These are phyloP conservation scores for Vitis rupestris DNA, from an alignment of 164 flowering plant genomes.

Conservation along the genomic window DNA sequence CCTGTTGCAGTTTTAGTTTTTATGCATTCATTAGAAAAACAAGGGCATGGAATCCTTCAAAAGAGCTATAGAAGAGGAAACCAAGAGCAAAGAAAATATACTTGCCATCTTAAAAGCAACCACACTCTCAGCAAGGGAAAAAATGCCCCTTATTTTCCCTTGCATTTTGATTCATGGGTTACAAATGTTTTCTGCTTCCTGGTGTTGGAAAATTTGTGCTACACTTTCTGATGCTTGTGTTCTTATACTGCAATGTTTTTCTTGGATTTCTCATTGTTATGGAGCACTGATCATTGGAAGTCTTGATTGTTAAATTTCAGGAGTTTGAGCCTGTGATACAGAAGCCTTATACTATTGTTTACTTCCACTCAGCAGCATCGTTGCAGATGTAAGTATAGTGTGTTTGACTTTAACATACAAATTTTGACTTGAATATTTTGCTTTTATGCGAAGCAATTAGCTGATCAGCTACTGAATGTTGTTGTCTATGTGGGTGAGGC, in stretches of 20 bases:
- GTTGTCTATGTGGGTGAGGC: neutral
- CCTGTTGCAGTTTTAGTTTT: no score
- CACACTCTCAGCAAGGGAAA: no score
- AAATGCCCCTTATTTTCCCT: neutral
- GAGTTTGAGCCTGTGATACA: constrained; percentile 98
- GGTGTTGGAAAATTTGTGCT: neutral
- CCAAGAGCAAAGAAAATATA: no score
- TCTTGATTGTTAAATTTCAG: constrained; percentile 41
- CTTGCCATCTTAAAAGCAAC: no score
- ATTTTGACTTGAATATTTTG: neutral
- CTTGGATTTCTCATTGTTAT: neutral
- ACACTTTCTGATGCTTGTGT: neutral
- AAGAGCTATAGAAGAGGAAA: no score
- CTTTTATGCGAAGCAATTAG: neutral
- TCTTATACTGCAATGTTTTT: neutral
- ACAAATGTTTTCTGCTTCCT: constrained; percentile 1
- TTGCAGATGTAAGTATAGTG: constrained; percentile 72
- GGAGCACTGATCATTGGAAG: neutral
- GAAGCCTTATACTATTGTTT: constrained; percentile 91
- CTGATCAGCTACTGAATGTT: neutral
- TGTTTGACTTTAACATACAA: neutral
- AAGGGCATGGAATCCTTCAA: no score
- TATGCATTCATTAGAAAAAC: no score
- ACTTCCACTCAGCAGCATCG: constrained; percentile 97
- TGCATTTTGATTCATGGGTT: neutral